Evolutionary conservation across 2,329 filamentous ascomycete genomes (phyloP), one percentile per base, ranked within the genome.

Genomic region (Phaeosphaeriaceae sp.): DNA sequence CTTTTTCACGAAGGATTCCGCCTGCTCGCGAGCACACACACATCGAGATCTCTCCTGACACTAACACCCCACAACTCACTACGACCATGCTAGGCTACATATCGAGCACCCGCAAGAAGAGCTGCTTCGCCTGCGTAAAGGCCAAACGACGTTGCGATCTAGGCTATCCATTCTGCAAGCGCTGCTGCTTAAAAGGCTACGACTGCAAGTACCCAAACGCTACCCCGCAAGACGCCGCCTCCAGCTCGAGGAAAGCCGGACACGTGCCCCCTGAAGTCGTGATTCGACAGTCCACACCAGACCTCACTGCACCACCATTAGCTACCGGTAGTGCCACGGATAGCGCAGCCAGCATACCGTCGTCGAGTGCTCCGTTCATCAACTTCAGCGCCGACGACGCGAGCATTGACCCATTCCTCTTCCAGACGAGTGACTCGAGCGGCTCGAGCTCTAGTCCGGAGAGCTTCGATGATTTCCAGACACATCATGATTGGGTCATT

Each of bases 131-230:
- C 27, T 73, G 69, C 57, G 70, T 72, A 10, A 72, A 72, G 50
- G 62, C 60, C 50, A 75, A 73, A 57, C 60, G 71, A 13, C 61
- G 70, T 21, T 75, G 71, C 56, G 71, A 74, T 51, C 65, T 74
- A 31, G 67, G 69, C 5, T 70, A 65, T 51, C 71, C 72, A 13
- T 67, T 63, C 53, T 74, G 68, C 60, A 71, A 66, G 41, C 63
- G 72, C 31, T 74, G 69, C 46, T 66, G 66, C 31, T 58, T 65
- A 17, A 74, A 73, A 48, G 60, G 63, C 44, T 49, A 72, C 53
- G 64, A 69, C 48, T 75, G 71, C 60, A 55, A 52, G 10, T 74
- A 75, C 52, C 66, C 70, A 3, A 66, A 66, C 56, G 61, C 66
- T 50, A 24, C 51, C 21, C 44, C 51, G 31, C 45, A 31, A 21